phyloP scores from a whole-genome alignment of 108 stramenopile species.

The Nitzschia palea region DNA sequence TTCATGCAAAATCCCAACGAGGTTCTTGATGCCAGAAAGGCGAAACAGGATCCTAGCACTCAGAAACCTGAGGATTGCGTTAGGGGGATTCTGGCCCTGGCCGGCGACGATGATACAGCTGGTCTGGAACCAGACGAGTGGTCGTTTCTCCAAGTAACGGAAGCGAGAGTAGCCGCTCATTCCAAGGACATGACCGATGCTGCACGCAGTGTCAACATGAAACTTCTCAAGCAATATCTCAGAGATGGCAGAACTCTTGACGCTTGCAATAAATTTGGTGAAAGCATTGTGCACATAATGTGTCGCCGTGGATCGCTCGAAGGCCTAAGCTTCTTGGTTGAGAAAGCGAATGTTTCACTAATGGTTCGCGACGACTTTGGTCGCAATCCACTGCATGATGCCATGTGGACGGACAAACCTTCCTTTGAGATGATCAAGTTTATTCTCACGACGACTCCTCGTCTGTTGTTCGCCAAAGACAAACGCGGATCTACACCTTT shows the following conservation, averaged over 20 bases:
- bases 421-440: slow-evolving; percentile 51
- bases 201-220: slow-evolving; percentile 22
- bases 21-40: background rate
- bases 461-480: slow-evolving; percentile 61
- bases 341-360: slow-evolving; percentile 53
- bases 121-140: background rate
- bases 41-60: background rate
- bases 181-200: slow-evolving; percentile 24
- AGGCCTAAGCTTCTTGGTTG: slow-evolving; percentile 56
- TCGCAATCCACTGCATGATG: slow-evolving; percentile 80
- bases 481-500: slow-evolving; percentile 73
- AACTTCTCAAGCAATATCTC: slow-evolving; percentile 7
- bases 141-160: background rate
- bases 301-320: slow-evolving; percentile 59
- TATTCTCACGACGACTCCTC: slow-evolving; percentile 38
- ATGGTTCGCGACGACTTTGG: slow-evolving; percentile 81
- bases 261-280: slow-evolving; percentile 76
- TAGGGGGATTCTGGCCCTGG: background rate
- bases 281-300: slow-evolving; percentile 73
- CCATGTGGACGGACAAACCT: slow-evolving; percentile 78
- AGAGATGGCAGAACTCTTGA: slow-evolving; percentile 20
- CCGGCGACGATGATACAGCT: background rate
- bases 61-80: slow-evolving; percentile 1
- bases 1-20: slow-evolving; percentile 1
- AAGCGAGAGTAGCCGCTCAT: slow-evolving; percentile 53